phyloP scores from a whole-genome alignment of 495 filamentous ascomycete genomes.

The Cercophora newfieldiana region DNA sequence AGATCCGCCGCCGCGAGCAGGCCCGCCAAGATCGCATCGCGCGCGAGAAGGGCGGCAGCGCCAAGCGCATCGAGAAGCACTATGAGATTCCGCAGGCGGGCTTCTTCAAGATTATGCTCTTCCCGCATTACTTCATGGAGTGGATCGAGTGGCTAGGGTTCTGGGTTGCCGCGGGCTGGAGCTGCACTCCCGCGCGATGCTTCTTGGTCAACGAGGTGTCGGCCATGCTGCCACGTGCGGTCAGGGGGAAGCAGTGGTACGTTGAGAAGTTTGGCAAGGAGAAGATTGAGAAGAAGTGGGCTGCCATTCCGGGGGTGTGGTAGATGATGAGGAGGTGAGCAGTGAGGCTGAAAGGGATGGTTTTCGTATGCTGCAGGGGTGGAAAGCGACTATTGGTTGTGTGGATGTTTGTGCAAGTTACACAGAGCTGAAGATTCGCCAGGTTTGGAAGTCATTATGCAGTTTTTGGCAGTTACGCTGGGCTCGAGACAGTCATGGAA shows the following conservation, averaged over 20 bases:
- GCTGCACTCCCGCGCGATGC: conserved; percentile 68
- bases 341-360: neutral
- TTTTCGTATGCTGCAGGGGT: no score
- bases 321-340: conserved; percentile 24
- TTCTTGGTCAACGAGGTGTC: conserved; percentile 86
- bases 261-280: conserved; percentile 80
- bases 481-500: no score
- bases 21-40: conserved; percentile 41
- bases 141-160: conserved; percentile 97
- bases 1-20: conserved; percentile 66
- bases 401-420: no score
- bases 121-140: conserved; percentile 91
- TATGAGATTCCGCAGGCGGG: conserved; percentile 86
- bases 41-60: conserved; percentile 41
- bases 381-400: no score
- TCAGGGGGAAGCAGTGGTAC: conserved; percentile 87
- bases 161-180: conserved; percentile 64
- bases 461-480: no score
- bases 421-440: no score
- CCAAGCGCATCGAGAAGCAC: conserved; percentile 64
- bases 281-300: conserved; percentile 70
- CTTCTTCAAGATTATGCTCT: conserved; percentile 78
- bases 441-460: no score
- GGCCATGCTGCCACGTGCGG: conserved; percentile 86
- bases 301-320: conserved; percentile 77